phyloP scores from a whole-genome alignment of 495 filamentous ascomycete species.

The Entonaema liquescens region DNA sequence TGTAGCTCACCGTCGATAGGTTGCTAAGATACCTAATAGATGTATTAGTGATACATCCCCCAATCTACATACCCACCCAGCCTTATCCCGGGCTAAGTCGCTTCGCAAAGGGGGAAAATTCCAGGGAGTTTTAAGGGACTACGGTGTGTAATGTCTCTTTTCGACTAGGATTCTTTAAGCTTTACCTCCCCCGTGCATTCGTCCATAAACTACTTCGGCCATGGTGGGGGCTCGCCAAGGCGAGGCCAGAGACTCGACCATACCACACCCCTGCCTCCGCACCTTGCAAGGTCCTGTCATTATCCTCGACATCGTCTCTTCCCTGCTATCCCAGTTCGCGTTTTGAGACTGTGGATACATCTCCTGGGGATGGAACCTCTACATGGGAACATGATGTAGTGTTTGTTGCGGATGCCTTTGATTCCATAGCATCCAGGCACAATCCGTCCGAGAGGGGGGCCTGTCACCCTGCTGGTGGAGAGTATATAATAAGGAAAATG shows the following conservation, averaged over 20 bases:
- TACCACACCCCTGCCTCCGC: slow-evolving; percentile 41
- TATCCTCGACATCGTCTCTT: slow-evolving; percentile 47
- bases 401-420: slow-evolving; percentile 46
- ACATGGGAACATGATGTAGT: slow-evolving; percentile 46
- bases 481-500: slow-evolving; percentile 52
- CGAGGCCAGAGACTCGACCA: slow-evolving; percentile 32
- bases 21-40: background rate
- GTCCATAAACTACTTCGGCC: background rate
- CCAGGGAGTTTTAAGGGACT: background rate
- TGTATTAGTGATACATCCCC: slow-evolving; percentile 9
- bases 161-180: slow-evolving; percentile 29
- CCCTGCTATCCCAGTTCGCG: slow-evolving; percentile 47
- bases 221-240: slow-evolving; percentile 21
- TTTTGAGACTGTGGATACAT: slow-evolving; percentile 59
- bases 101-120: background rate
- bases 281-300: slow-evolving; percentile 46
- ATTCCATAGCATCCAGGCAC: slow-evolving; percentile 41
- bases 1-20: background rate
- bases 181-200: slow-evolving; percentile 29
- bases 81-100: slow-evolving; percentile 12
- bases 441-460: slow-evolving; percentile 38
- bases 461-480: slow-evolving; percentile 44
- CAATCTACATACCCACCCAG: slow-evolving; percentile 5
- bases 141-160: background rate
- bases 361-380: slow-evolving; percentile 46